phyloP scores from a whole-genome alignment of 106 monocot genomes.

The Allium fistulosum region DNA sequence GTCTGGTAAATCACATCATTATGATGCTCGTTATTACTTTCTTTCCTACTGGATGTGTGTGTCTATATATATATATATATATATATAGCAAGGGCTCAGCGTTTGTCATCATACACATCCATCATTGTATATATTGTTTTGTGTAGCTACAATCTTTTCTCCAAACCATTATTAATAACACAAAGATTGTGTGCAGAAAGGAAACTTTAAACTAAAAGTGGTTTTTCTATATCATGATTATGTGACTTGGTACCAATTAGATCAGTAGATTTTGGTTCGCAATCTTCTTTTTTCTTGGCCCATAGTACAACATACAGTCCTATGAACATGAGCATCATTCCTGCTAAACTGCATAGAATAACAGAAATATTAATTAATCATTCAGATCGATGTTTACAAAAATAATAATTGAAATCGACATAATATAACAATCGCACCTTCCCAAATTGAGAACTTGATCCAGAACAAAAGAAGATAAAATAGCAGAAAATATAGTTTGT shows the following conservation, averaged over 20 bases:
- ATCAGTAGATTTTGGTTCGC: neutral
- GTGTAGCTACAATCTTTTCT: too few species aligned
- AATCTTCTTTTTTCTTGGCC: slow-evolving; percentile 26
- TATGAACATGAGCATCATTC: slow-evolving; percentile 25
- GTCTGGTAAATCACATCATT: too few species aligned
- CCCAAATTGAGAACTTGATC: slow-evolving; percentile 17
- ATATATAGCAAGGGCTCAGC: too few species aligned
- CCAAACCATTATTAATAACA: too few species aligned
- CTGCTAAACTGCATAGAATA: slow-evolving; percentile 16
- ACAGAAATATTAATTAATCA: neutral
- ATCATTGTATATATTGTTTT: too few species aligned
- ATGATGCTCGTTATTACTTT: too few species aligned
- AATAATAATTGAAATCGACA: neutral
- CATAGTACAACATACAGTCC: slow-evolving; percentile 24
- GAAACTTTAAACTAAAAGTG: slow-evolving; percentile 11
- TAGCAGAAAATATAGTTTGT: slow-evolving; percentile 22
- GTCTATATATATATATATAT: too few species aligned
- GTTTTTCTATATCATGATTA: slow-evolving; percentile 15
- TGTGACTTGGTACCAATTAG: neutral
- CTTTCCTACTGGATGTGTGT: too few species aligned
- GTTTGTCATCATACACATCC: too few species aligned
- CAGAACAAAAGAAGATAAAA: slow-evolving; percentile 28
- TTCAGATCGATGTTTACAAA: neutral
- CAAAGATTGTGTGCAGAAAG: too few species aligned
- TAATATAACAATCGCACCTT: slow-evolving; percentile 15